Evolutionary conservation across 2,329 filamentous ascomycete species (phyloP).

Genomic region (Cladophialophora exuberans): DNA sequence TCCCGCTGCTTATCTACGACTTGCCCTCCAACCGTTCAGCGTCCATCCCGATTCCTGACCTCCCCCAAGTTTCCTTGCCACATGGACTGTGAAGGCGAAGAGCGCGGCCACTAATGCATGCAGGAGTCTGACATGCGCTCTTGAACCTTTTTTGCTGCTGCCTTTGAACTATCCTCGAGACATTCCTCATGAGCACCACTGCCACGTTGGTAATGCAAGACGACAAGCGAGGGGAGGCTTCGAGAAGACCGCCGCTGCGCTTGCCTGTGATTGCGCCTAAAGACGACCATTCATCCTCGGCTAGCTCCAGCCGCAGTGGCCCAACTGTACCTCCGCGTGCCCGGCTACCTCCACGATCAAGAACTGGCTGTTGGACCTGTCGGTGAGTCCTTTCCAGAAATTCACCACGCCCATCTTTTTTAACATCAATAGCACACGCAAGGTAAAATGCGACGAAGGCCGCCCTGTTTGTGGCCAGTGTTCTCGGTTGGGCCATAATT

Average conservation of each 20-base stretch:
- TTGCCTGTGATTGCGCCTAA: conserved; percentile 52
- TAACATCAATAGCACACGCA: conserved; percentile 12
- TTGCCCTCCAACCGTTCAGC: too few species aligned
- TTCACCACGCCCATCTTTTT: background rate
- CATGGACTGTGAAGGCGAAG: background rate
- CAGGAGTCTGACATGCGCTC: conserved; percentile 27
- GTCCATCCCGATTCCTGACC: too few species aligned
- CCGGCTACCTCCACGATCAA: conserved; percentile 56
- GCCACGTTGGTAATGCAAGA: conserved; percentile 41
- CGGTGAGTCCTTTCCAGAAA: conserved; percentile 14
- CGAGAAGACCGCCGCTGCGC: conserved; percentile 42
- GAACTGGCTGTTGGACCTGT: conserved; percentile 55
- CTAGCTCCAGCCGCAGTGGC: conserved; percentile 39
- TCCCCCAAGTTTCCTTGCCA: too few species aligned
- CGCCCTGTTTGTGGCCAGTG: conserved; percentile 62
- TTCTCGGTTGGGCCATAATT: conserved; percentile 57
- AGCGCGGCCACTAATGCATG: conserved; percentile 12
- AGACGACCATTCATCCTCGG: conserved; percentile 39
- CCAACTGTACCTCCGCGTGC: conserved; percentile 45
- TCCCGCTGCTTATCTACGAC: too few species aligned
- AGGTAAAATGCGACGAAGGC: conserved; percentile 61
- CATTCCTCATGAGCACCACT: conserved; percentile 40
- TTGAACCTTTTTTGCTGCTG: conserved; percentile 16
- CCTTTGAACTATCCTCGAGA: background rate
- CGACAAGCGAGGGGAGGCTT: conserved; percentile 41